phyloP scores from a whole-genome alignment of 2,329 filamentous ascomycete genomes.

The Talaromyces sp. region DNA sequence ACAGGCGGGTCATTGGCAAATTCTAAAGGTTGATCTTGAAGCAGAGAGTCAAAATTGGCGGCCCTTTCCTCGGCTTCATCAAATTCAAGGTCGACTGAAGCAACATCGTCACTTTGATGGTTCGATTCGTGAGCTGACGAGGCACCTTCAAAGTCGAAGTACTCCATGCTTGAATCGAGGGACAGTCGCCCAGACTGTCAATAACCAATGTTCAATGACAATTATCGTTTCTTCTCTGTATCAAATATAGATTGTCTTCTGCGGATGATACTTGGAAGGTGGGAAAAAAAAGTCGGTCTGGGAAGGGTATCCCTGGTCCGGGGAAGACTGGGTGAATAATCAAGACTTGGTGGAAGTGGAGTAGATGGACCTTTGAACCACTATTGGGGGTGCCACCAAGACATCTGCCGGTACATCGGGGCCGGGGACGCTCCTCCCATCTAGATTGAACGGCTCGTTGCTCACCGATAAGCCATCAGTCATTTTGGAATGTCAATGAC shows the following conservation, averaged over 20 bases:
- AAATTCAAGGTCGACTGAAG: constrained; percentile 41
- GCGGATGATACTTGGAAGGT: constrained; percentile 1
- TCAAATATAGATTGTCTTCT: neutral
- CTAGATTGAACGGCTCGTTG: constrained; percentile 7
- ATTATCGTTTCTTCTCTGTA: neutral
- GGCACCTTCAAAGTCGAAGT: constrained; percentile 52
- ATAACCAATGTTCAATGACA: constrained; percentile 16
- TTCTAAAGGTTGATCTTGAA: constrained; percentile 44
- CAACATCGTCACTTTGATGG: constrained; percentile 42
- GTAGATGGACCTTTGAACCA: constrained; percentile 12
- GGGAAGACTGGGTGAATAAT: constrained; percentile 33
- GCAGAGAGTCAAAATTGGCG: constrained; percentile 44
- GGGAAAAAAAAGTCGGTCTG: constrained; percentile 21
- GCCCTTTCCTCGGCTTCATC: constrained; percentile 43
- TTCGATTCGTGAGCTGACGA: constrained; percentile 39
- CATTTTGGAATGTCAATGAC: constrained; percentile 10
- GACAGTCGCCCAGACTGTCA: neutral
- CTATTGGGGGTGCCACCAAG: constrained; percentile 14
- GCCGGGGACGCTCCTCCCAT: neutral
- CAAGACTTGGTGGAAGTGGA: constrained; percentile 15
- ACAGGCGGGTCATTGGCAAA: constrained; percentile 37
- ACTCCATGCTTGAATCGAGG: constrained; percentile 38
- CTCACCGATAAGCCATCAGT: constrained; percentile 17
- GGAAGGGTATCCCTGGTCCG: constrained; percentile 27
- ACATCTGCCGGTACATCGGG: neutral